Conservation (phyloP, 2,329 filamentous ascomycete genomes). For the Trichoderma gracile region DNA sequence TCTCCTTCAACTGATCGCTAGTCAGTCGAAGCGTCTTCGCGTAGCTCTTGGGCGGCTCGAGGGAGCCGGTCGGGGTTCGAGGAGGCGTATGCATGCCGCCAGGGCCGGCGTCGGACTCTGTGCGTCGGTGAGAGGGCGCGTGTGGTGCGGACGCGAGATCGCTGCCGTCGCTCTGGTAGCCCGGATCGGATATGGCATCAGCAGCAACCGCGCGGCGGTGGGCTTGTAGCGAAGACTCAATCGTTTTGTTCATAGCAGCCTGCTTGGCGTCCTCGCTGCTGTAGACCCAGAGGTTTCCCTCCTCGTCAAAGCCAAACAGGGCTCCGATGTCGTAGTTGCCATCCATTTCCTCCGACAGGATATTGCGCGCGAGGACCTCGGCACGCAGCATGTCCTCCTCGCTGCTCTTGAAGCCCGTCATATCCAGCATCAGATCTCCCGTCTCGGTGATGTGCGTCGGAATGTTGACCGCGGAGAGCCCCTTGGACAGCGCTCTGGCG, state of each 20-base stretch:
- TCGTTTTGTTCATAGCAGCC: constrained; percentile 70
- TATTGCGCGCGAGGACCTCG: constrained; percentile 89
- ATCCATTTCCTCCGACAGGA: constrained; percentile 88
- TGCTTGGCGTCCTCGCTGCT: constrained; percentile 96
- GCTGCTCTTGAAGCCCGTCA: constrained; percentile 93
- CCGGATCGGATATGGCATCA: constrained; percentile 89
- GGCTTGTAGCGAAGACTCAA: constrained; percentile 51
- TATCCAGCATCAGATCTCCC: constrained; percentile 95
- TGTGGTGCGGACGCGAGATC: constrained; percentile 54
- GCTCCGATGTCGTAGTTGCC: constrained; percentile 96
- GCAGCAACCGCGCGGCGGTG: constrained; percentile 56
- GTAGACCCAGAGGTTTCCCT: constrained; percentile 99
- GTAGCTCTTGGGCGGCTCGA: constrained; percentile 79
- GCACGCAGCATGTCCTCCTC: constrained; percentile 90
- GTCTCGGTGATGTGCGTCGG: constrained; percentile 88
- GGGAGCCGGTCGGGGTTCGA: constrained; percentile 64
- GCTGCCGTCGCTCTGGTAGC: constrained; percentile 90
- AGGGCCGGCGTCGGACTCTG: constrained; percentile 66
- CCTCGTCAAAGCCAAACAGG: constrained; percentile 90
- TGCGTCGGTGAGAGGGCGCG: constrained; percentile 56
- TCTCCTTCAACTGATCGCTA: constrained; percentile 87
- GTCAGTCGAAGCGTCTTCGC: constrained; percentile 95
- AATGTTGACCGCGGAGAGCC: constrained; percentile 87
- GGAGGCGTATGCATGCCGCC: constrained; percentile 63
- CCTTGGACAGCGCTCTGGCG: constrained; percentile 81